Evolutionary conservation across 768 basidiomycete species (phyloP).

Genomic region (Lyophyllum decastes): DNA sequence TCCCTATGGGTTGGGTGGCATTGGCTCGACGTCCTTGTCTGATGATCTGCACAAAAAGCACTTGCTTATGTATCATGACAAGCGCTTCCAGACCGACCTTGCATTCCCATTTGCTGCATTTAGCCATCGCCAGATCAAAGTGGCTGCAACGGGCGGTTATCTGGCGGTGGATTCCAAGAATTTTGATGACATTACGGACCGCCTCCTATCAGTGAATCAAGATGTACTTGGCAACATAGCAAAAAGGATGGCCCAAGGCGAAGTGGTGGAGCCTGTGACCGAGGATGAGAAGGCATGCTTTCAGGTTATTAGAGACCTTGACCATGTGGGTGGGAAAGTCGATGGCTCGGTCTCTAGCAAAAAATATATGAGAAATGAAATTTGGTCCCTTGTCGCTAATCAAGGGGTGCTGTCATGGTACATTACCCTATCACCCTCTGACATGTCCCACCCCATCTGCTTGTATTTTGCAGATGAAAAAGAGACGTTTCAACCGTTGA

Average conservation of each 20-base stretch:
- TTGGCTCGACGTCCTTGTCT: too few relatives aligned
- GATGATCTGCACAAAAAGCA: too few relatives aligned
- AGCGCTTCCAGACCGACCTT: too few relatives aligned
- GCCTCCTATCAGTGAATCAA: constrained; percentile 5
- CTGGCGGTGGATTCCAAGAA: too few relatives aligned
- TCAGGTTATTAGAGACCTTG: constrained; percentile 19
- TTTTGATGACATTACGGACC: constrained; percentile 16
- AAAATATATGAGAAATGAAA: constrained; percentile 23
- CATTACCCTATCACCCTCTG: constrained; percentile 37
- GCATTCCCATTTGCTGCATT: constrained; percentile 39
- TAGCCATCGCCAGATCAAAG: constrained; percentile 38
- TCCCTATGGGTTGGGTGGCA: too few relatives aligned
- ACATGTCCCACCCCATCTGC: constrained; percentile 37
- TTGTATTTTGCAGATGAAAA: constrained; percentile 32
- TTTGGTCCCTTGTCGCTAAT: constrained; percentile 20
- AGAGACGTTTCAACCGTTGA: constrained; percentile 19
- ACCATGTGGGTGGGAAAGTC: constrained; percentile 17
- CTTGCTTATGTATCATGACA: too few relatives aligned
- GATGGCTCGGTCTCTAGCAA: constrained; percentile 19
- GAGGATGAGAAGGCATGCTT: constrained; percentile 21
- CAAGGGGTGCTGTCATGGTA: constrained; percentile 34
- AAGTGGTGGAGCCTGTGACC: constrained; percentile 13
- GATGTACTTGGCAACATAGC: constrained; percentile 13
- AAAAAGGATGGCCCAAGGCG: too few relatives aligned
- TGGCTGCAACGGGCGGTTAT: constrained; percentile 14